Evolutionary conservation across 495 filamentous ascomycete genomes (phyloP).

Genomic region (Amniculicola lignicola): DNA sequence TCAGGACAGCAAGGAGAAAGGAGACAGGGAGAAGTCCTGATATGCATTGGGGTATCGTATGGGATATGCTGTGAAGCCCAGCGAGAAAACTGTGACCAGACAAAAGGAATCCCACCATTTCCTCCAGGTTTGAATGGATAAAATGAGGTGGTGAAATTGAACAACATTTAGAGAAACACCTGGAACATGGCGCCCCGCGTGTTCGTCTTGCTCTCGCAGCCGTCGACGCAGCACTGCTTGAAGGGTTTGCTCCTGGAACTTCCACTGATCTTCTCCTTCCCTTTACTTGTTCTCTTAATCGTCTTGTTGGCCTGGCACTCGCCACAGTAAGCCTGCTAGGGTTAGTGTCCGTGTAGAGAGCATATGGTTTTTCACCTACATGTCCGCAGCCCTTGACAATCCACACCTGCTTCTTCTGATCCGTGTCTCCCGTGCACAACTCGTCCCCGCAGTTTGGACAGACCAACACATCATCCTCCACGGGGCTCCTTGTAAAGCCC

Average conservation of each 20-base stretch:
- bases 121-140: no score
- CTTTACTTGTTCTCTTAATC: constrained; percentile 26
- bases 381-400: constrained; percentile 71
- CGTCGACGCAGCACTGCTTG: constrained; percentile 41
- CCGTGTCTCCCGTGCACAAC: constrained; percentile 57
- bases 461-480: constrained; percentile 60
- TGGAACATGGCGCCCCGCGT: constrained; percentile 38
- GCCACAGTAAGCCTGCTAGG: constrained; percentile 71
- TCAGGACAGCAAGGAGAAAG: no score
- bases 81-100: no score
- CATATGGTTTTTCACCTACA: constrained; percentile 48
- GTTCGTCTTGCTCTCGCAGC: constrained; percentile 35
- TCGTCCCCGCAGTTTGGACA: constrained; percentile 73
- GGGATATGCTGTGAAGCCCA: no score
- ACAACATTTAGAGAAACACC: constrained; percentile 40
- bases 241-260: constrained; percentile 32
- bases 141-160: no score
- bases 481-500: constrained; percentile 64
- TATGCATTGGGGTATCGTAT: no score
- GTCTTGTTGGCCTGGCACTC: constrained; percentile 57
- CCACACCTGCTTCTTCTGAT: constrained; percentile 67
- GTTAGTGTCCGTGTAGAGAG: background rate
- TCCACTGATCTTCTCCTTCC: constrained; percentile 28
- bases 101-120: no score
- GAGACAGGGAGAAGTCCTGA: no score